Evolutionary conservation across 176 grass and related monocot species (phyloP).

Genomic region (Lolium multiflorum): DNA sequence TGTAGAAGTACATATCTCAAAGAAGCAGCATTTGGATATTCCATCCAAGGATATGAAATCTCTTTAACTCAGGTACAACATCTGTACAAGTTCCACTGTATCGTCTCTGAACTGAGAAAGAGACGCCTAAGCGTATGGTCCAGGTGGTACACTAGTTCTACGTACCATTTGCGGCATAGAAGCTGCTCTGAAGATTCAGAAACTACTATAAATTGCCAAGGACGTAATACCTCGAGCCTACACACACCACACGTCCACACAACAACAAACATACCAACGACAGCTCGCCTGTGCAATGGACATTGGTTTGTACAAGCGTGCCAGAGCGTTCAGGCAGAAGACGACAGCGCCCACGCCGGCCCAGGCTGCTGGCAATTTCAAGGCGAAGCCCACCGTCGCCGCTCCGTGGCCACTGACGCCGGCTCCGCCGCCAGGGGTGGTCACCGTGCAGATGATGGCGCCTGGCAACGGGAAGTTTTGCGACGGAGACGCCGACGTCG

Average conservation of each 20-base stretch:
- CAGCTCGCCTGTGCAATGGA: conserved; percentile 32
- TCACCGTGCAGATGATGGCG: conserved; percentile 25
- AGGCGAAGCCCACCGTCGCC: conserved; percentile 9
- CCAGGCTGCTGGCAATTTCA: conserved; percentile 29
- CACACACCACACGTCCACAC: conserved; percentile 4
- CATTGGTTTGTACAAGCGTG: conserved; percentile 38
- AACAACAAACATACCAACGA: neutral
- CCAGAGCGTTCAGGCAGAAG: conserved; percentile 46
- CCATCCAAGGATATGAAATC: neutral
- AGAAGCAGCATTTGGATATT: neutral
- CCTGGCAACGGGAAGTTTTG: neutral
- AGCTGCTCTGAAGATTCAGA: neutral
- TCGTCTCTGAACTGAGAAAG: conserved; percentile 14
- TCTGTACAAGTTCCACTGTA: neutral
- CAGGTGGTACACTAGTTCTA: conserved; percentile 13
- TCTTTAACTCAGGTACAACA: neutral
- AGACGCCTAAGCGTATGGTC: neutral
- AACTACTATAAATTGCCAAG: conserved; percentile 48
- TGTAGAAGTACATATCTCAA: neutral
- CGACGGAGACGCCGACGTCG: conserved; percentile 37
- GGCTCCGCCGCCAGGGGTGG: neutral
- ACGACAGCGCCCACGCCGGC: neutral
- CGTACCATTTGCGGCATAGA: neutral
- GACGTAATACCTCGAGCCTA: conserved; percentile 9
- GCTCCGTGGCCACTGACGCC: neutral